These are phyloP conservation scores for Trichaptum fuscoviolaceum DNA, from an alignment of 768 basidiomycete species.

Conservation along the genomic window DNA sequence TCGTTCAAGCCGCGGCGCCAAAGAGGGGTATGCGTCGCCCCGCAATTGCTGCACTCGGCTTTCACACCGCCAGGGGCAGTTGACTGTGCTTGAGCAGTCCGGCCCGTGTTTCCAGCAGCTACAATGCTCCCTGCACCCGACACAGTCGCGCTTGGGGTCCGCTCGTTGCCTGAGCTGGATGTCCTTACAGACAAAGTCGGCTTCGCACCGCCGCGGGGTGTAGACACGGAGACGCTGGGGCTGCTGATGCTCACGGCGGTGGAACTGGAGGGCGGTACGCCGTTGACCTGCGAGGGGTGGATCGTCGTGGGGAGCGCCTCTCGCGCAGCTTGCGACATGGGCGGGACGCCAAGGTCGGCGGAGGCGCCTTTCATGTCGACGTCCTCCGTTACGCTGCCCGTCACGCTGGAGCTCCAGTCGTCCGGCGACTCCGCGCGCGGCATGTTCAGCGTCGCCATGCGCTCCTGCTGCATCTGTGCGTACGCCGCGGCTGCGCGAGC, in stretches of 20 bases:
- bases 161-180: slow-evolving; percentile 25
- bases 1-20: slow-evolving; percentile 86
- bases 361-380: slow-evolving; percentile 21
- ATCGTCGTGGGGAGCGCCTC: slow-evolving; percentile 46
- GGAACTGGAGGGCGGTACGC: slow-evolving; percentile 40
- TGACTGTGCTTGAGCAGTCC: slow-evolving; percentile 20
- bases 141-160: slow-evolving; percentile 53
- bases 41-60: slow-evolving; percentile 85
- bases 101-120: slow-evolving; percentile 9
- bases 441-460: slow-evolving; percentile 16
- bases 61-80: slow-evolving; percentile 57
- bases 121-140: slow-evolving; percentile 35
- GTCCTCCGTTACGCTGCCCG: slow-evolving; percentile 15
- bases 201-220: slow-evolving; percentile 20
- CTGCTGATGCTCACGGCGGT: slow-evolving; percentile 15
- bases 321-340: slow-evolving; percentile 37
- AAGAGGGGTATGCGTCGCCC: slow-evolving; percentile 82
- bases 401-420: slow-evolving; percentile 8
- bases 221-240: not conserved
- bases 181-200: slow-evolving; percentile 63
- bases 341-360: slow-evolving; percentile 27
- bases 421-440: slow-evolving; percentile 1
- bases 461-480: not conserved
- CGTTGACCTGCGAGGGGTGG: slow-evolving; percentile 51
- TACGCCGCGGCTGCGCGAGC: slow-evolving; percentile 19